Evolutionary conservation across 257 asterid genomes (phyloP).

Genomic region (Linderniella brevidens): DNA sequence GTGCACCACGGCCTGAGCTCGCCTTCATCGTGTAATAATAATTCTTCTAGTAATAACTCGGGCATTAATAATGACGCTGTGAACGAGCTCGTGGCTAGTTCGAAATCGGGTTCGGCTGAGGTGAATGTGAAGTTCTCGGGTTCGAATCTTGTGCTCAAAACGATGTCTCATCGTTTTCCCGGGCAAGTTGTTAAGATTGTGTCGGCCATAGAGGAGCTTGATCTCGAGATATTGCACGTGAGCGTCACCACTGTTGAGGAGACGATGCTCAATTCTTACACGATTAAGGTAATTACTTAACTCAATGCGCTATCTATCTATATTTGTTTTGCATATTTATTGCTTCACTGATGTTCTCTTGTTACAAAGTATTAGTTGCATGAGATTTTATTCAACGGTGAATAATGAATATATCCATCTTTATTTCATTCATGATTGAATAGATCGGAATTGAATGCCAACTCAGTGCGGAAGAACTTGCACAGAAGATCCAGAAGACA

Average conservation of each 20-base stretch:
- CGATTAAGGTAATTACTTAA: constrained; percentile 49
- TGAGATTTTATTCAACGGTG: background rate
- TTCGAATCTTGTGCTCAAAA: constrained; percentile 49
- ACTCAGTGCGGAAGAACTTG: constrained; percentile 91
- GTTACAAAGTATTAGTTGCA: background rate
- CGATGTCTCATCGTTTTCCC: constrained; percentile 45
- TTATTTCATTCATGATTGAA: background rate
- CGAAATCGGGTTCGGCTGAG: constrained; percentile 59
- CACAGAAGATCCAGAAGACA: constrained; percentile 77
- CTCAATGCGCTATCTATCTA: too few relatives aligned
- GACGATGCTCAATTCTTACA: constrained; percentile 56
- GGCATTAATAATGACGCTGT: too few relatives aligned
- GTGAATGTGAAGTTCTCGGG: constrained; percentile 85
- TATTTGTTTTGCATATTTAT: background rate
- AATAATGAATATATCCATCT: background rate
- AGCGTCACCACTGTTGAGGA: constrained; percentile 51
- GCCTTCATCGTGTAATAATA: constrained; percentile 8
- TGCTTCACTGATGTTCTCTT: background rate
- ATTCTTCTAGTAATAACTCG: too few relatives aligned
- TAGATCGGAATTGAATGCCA: constrained; percentile 95
- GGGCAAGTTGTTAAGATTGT: constrained; percentile 51
- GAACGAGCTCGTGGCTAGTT: constrained; percentile 72
- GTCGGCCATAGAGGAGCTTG: constrained; percentile 48
- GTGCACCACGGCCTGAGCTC: constrained; percentile 18
- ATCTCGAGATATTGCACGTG: constrained; percentile 69